Evolutionary conservation across 2,329 filamentous ascomycete genomes (phyloP).

Genomic region (Aureobasidium sp.): DNA sequence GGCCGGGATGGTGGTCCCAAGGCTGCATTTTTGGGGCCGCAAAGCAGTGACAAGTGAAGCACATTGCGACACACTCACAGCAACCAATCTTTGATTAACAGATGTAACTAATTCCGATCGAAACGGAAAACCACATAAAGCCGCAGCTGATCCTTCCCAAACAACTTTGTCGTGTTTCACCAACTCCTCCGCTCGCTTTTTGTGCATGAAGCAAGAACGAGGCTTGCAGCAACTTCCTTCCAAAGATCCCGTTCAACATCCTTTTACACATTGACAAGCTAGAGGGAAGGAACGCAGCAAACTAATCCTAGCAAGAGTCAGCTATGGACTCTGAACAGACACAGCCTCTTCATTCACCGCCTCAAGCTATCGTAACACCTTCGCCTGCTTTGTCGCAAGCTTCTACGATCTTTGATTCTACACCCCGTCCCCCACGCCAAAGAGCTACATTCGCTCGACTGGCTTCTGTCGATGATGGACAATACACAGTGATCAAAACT

Average conservation of each 20-base stretch:
- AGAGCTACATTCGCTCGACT: slow-evolving; percentile 10
- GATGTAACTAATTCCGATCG: background rate
- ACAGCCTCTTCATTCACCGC: background rate
- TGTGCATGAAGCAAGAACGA: background rate
- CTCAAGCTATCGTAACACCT: background rate
- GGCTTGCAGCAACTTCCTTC: background rate
- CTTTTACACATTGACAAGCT: background rate
- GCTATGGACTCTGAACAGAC: background rate
- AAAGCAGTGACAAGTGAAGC: background rate
- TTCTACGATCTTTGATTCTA: slow-evolving; percentile 1
- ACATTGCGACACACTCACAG: background rate
- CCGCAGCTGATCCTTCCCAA: background rate
- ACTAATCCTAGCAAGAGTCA: background rate
- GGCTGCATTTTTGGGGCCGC: background rate
- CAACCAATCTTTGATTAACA: background rate
- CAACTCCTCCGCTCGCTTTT: background rate
- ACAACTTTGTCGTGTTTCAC: background rate
- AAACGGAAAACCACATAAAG: background rate
- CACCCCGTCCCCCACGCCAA: slow-evolving; percentile 1
- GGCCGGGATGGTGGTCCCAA: background rate
- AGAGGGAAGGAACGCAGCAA: background rate
- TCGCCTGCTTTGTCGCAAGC: slow-evolving; percentile 3
- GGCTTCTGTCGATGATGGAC: slow-evolving; percentile 7
- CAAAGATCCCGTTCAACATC: background rate
- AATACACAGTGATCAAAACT: slow-evolving; percentile 8